phyloP scores from a whole-genome alignment of 2,329 filamentous ascomycete genomes.

The Colletotrichum cuscutae region DNA sequence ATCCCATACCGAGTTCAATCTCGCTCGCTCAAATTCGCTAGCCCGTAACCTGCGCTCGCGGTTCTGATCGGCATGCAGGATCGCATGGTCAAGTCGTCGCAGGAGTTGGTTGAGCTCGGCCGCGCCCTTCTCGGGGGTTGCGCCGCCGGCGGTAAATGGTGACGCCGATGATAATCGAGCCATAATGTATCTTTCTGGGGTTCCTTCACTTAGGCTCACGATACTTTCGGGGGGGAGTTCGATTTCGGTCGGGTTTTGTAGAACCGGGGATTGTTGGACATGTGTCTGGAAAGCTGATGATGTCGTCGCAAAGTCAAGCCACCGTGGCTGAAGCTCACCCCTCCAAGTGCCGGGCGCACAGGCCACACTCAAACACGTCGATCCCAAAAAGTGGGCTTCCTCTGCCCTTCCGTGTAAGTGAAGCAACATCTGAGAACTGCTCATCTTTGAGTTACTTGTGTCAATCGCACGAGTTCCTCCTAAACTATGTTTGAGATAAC shows the following conservation, averaged over 20 bases:
- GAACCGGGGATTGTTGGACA: conserved; percentile 3
- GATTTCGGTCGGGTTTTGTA: neutral
- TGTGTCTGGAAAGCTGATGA: conserved; percentile 28
- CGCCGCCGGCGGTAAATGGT: neutral
- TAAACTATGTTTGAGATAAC: no score
- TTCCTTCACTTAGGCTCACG: neutral
- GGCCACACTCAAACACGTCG: conserved; percentile 2
- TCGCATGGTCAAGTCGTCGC: conserved; percentile 70
- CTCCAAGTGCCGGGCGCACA: conserved; percentile 12
- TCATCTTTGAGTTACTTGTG: neutral
- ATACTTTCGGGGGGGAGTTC: neutral
- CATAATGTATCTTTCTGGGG: neutral
- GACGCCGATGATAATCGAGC: conserved; percentile 28
- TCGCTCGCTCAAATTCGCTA: conserved; percentile 72
- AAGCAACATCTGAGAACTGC: neutral
- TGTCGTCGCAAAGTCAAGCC: conserved; percentile 34
- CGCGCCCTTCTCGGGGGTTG: conserved; percentile 42
- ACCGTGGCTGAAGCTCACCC: conserved; percentile 37
- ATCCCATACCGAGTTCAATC: conserved; percentile 49
- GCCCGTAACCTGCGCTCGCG: conserved; percentile 66
- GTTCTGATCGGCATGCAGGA: conserved; percentile 71
- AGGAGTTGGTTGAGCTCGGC: conserved; percentile 73
- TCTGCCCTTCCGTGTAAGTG: neutral
- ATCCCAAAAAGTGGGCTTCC: neutral
- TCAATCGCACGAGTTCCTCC: neutral